These are phyloP conservation scores for Russula earlei DNA, from an alignment of 768 basidiomycete genomes.

Conservation along the genomic window DNA sequence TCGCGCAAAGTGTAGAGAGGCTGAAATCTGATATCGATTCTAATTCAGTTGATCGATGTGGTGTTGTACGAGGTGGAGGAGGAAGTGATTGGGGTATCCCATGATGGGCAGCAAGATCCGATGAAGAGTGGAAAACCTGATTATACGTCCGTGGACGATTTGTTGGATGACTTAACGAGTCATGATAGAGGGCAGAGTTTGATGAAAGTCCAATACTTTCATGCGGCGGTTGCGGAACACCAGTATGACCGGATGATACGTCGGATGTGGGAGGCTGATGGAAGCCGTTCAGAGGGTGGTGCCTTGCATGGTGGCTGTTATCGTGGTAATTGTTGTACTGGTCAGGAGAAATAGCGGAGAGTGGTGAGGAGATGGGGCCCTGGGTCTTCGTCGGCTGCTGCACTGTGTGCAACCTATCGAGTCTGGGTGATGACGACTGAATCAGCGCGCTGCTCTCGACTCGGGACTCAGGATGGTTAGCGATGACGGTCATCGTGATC, in stretches of 20 bases:
- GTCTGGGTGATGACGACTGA: conserved; percentile 36
- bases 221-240: conserved; percentile 32
- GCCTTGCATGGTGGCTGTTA: conserved; percentile 40
- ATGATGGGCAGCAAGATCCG: conserved; percentile 69
- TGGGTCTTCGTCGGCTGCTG: conserved; percentile 35
- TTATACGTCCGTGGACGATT: conserved; percentile 61
- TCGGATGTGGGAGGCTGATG: conserved; percentile 27
- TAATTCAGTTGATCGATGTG: conserved; percentile 32
- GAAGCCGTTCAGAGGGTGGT: conserved; percentile 35
- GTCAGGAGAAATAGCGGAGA: conserved; percentile 44
- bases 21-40: conserved; percentile 36
- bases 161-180: conserved; percentile 41
- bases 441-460: conserved; percentile 41
- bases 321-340: conserved; percentile 26
- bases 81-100: conserved; percentile 68
- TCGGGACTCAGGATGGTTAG: conserved; percentile 6
- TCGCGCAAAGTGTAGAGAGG: conserved; percentile 39
- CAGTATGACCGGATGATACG: conserved; percentile 31
- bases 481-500: conserved; percentile 6
- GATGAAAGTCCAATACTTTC: conserved; percentile 51
- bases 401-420: conserved; percentile 42
- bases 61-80: conserved; percentile 52
- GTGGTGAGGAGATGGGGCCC: conserved; percentile 26
- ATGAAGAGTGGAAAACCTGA: conserved; percentile 50
- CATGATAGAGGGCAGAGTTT: conserved; percentile 43